These are phyloP conservation scores for Podila minutissima DNA, from an alignment of 192 early-diverging fungal species.

Conservation along the genomic window DNA sequence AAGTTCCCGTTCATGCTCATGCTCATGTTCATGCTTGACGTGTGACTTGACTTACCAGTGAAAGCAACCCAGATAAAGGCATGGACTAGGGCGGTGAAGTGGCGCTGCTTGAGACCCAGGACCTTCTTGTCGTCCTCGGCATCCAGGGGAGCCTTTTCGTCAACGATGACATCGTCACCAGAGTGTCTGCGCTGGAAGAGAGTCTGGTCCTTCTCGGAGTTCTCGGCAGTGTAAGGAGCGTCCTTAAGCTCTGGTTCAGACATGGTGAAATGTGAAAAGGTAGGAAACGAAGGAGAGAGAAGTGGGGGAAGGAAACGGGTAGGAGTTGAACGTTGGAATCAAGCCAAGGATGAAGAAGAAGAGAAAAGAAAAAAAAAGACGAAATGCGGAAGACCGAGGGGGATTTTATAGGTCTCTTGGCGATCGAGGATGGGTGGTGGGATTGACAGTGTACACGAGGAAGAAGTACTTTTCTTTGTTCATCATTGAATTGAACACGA, in stretches of 20 bases:
- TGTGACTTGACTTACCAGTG: conserved; percentile 27
- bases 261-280: conserved; percentile 9
- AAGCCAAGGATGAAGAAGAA: conserved; percentile 26
- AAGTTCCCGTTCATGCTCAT: too few relatives aligned
- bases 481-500: too few relatives aligned
- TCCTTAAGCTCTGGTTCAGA: conserved; percentile 36
- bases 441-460: too few relatives aligned
- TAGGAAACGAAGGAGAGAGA: background rate
- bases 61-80: conserved; percentile 28
- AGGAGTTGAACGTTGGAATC: conserved; percentile 29
- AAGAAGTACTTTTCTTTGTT: too few relatives aligned
- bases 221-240: conserved; percentile 2
- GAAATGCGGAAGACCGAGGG: background rate
- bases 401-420: conserved; percentile 20
- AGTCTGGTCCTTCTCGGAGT: conserved; percentile 32
- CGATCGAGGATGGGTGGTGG: too few relatives aligned
- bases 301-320: background rate
- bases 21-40: too few relatives aligned
- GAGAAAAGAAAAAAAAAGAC: conserved; percentile 4
- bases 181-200: conserved; percentile 25
- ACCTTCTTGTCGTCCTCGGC: conserved; percentile 42
- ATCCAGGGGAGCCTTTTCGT: conserved; percentile 5
- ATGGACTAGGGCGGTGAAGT: conserved; percentile 22
- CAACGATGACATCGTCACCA: conserved; percentile 14
- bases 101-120: conserved; percentile 16